phyloP scores from a whole-genome alignment of 2,329 filamentous ascomycete genomes.

The Venturia carpophila region DNA sequence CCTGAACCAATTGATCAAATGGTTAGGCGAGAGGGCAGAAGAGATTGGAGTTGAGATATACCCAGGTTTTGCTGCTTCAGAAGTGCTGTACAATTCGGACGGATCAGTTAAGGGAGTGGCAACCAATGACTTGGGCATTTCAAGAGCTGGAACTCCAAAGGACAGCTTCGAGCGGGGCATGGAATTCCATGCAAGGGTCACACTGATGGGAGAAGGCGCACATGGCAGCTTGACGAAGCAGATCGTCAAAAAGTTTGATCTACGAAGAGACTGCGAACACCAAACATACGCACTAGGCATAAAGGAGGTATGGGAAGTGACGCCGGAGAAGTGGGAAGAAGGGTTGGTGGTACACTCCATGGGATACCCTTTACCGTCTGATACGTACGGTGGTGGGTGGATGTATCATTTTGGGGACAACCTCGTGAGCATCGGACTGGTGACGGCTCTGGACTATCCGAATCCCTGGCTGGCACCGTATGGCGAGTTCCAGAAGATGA shows the following conservation, averaged over 20 bases:
- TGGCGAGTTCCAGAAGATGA: constrained; percentile 95
- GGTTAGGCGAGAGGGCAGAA: constrained; percentile 93
- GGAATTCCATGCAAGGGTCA: constrained; percentile 92
- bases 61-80: constrained; percentile 88
- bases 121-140: constrained; percentile 88
- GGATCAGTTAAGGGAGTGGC: constrained; percentile 89
- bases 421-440: constrained; percentile 82
- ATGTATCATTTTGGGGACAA: constrained; percentile 99
- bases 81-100: constrained; percentile 79
- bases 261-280: constrained; percentile 79
- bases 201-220: constrained; percentile 88
- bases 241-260: constrained; percentile 86
- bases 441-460: constrained; percentile 88
- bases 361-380: constrained; percentile 79
- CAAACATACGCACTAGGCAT: constrained; percentile 93
- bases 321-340: constrained; percentile 83
- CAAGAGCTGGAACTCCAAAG: constrained; percentile 73
- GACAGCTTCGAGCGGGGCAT: constrained; percentile 91
- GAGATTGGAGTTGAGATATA: constrained; percentile 95
- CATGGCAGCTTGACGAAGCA: constrained; percentile 94
- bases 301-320: constrained; percentile 96
- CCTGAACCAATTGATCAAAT: constrained; percentile 89
- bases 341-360: constrained; percentile 82
- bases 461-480: constrained; percentile 97
- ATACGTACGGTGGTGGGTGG: constrained; percentile 96